Evolutionary conservation across 139 green algal genomes (phyloP).

Genomic region (Closterium sp.): DNA sequence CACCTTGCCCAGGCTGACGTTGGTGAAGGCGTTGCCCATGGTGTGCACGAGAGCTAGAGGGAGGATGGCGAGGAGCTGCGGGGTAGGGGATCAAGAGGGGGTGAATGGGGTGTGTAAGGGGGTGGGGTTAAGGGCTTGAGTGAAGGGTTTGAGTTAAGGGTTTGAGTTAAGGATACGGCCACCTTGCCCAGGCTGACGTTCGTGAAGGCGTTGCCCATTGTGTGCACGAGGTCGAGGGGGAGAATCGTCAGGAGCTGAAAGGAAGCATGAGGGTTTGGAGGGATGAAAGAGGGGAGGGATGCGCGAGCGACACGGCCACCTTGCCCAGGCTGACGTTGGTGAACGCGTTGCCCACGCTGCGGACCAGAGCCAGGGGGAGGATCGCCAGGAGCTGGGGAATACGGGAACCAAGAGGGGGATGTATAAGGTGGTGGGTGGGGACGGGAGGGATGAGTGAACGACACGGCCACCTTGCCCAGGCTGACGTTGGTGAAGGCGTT

Average conservation of each 20-base stretch:
- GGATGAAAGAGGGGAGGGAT: no score
- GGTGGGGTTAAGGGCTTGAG: no score
- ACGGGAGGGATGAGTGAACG: not conserved
- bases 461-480: no score
- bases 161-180: no score
- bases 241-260: no score
- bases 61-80: slow-evolving; percentile 70
- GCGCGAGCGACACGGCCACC: slow-evolving; percentile 97
- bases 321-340: slow-evolving; percentile 94
- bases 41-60: slow-evolving; percentile 93
- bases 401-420: slow-evolving; percentile 67
- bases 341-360: slow-evolving; percentile 94
- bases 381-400: slow-evolving; percentile 66
- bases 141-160: no score
- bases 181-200: no score
- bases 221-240: no score
- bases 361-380: slow-evolving; percentile 88
- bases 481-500: no score
- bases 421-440: slow-evolving; percentile 77
- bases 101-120: slow-evolving; percentile 94
- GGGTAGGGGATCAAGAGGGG: slow-evolving; percentile 48
- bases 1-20: slow-evolving; percentile 90
- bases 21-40: slow-evolving; percentile 96
- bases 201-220: no score
- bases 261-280: no score